Conservation (phyloP, 345 rosid genomes). For the Gossypium anomalum region DNA sequence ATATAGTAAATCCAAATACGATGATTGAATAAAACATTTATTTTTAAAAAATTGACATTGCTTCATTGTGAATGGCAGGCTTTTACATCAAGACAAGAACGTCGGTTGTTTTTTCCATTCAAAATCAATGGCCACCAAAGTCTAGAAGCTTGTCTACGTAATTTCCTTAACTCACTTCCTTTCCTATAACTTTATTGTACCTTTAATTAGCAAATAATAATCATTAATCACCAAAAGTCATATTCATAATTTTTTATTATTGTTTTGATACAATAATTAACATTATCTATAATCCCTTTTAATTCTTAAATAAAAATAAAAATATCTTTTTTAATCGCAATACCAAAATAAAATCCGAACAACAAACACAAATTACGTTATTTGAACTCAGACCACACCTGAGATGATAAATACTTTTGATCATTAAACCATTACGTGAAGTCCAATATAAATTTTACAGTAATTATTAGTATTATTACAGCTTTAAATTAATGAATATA, state of each 20-base stretch:
- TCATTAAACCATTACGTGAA: no score
- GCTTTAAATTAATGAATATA: no score
- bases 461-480: no score
- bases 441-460: no score
- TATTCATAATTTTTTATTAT: background rate
- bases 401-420: rapidly evolving
- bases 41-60: background rate
- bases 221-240: background rate
- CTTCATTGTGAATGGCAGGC: background rate
- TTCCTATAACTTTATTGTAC: no score
- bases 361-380: no score
- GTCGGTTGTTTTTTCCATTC: background rate
- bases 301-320: no score
- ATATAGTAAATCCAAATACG: no score
- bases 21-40: background rate
- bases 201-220: background rate
- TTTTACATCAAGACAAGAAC: background rate
- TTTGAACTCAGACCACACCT: no score
- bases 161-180: background rate
- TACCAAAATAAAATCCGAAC: rapidly evolving
- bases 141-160: background rate
- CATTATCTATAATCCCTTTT: no score
- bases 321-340: no score
- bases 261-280: no score
- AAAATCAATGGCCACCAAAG: background rate